Evolutionary conservation across 2,329 filamentous ascomycete species (phyloP).

Genomic region (Colletotrichum musae): DNA sequence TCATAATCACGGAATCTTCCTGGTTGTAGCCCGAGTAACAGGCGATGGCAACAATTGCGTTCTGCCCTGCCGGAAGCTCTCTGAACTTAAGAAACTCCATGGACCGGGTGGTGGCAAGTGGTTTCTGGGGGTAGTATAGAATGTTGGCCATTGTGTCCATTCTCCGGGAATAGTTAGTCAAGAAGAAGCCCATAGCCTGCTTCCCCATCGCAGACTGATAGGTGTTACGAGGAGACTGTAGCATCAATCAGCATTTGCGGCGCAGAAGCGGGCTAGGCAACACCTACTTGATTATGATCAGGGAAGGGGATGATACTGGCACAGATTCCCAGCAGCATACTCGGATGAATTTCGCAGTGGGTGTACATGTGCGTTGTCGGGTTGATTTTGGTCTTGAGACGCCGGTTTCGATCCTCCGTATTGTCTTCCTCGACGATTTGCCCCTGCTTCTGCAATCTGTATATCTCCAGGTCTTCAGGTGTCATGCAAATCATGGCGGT

Average conservation of each 20-base stretch:
- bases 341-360: conserved; percentile 98
- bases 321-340: conserved; percentile 98
- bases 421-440: conserved; percentile 73
- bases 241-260: conserved; percentile 48
- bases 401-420: conserved; percentile 80
- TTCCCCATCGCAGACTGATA: conserved; percentile 99
- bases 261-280: background rate
- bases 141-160: conserved; percentile 99
- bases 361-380: conserved; percentile 93
- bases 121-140: conserved; percentile 98
- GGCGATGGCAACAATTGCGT: conserved; percentile 97
- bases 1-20: conserved; percentile 99
- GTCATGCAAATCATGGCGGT: conserved; percentile 99
- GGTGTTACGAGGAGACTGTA: conserved; percentile 94
- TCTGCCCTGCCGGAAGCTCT: conserved; percentile 96
- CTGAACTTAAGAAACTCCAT: conserved; percentile 99
- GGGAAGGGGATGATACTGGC: conserved; percentile 99
- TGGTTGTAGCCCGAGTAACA: conserved; percentile 99
- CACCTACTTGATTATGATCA: conserved; percentile 89
- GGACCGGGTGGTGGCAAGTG: conserved; percentile 92
- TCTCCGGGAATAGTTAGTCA: conserved; percentile 95
- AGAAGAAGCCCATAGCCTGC: conserved; percentile 99
- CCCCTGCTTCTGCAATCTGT: conserved; percentile 78
- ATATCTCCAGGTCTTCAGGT: conserved; percentile 90
- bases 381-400: conserved; percentile 90